Base-by-base conservation (phyloP, 768 basidiomycete genomes). In the Phanerochaete sordida region DNA sequence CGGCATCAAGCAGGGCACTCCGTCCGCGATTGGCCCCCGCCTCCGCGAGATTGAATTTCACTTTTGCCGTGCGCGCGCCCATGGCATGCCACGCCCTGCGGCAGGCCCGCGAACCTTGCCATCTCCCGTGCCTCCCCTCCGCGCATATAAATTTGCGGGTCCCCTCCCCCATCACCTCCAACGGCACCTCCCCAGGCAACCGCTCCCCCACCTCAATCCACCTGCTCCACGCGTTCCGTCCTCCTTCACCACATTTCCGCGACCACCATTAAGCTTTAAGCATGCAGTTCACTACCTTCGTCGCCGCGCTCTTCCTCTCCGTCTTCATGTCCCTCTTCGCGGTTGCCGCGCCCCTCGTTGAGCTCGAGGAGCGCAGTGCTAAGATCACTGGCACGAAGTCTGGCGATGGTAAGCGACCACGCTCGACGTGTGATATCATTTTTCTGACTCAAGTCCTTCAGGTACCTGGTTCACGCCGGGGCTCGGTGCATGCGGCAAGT, bases 401-500 rank as follows among this genome's bases (percentile, higher is more conserved):
- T 6, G 89, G 89, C 43, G 74, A 76, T 62, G 89, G 88, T 68
- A 63, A 15, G 65, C 50, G 19, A 9, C 30, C 31, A 8, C 1
- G 5, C 12, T 46, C 16, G 12, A 57, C 1, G 11, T 46, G 16
- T 44, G 7, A 2, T 44, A 37, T n/a, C 27, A 2, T 9, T 31
- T 15, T 28, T 26, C 46, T 23, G 31, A 48, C 44, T 43, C 39
- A 27, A 57, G 44, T 43, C 57, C 51, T 49, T 44, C 88, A 87
- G 87, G 82, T 43, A 90, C 88, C 28, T 90, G 80, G 80, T 90
- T 81, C 69, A 62, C 83, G 58, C 78, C 77, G 56, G 83, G 72
- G 28, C 65, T 76, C 26, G 88, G 87, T 44, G 87, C 88, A 70
- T 91, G 89, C 65, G 87, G 87, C 27, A 63, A 77, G 26, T 53